Conservation (phyloP, 1,284 basidiomycete species). For the Microbotryum violaceum region DNA sequence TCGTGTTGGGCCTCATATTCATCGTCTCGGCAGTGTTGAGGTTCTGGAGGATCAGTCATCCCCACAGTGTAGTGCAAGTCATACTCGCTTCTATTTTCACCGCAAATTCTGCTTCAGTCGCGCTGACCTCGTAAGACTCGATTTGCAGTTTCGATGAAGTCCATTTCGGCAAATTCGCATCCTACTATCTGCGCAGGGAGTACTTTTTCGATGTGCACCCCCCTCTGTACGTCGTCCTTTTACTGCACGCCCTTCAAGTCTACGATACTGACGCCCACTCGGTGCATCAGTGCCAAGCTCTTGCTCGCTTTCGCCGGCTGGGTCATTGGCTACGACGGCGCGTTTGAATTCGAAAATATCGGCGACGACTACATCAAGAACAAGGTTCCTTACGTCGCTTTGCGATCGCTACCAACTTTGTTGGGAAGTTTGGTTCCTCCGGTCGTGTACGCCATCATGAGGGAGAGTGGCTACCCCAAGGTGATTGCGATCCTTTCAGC, state of each 20-base stretch:
- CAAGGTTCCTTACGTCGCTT: conserved; percentile 87
- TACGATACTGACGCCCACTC: background rate
- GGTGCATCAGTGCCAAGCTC: conserved; percentile 58
- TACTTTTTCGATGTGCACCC: conserved; percentile 99
- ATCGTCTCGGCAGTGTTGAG: conserved; percentile 51
- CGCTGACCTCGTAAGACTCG: conserved; percentile 1
- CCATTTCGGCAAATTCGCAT: conserved; percentile 69
- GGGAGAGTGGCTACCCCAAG: conserved; percentile 90
- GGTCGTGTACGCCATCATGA: conserved; percentile 92
- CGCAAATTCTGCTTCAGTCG: background rate
- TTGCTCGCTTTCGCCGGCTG: conserved; percentile 86
- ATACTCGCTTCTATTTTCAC: too few species aligned
- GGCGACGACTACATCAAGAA: conserved; percentile 82
- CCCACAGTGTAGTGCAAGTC: conserved; percentile 85
- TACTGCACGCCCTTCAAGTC: conserved; percentile 8
- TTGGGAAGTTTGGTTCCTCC: conserved; percentile 83
- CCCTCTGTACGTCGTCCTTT: conserved; percentile 51
- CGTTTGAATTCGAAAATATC: conserved; percentile 89
- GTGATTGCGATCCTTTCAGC: conserved; percentile 83
- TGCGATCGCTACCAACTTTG: conserved; percentile 85
- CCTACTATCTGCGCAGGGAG: conserved; percentile 78
- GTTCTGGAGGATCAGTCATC: conserved; percentile 89
- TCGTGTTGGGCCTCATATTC: conserved; percentile 25
- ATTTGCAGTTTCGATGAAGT: conserved; percentile 81
- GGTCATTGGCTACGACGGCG: conserved; percentile 92